Evolutionary conservation across 805 yeast genomes (phyloP).

Genomic region (Pichia pseudocactophila): DNA sequence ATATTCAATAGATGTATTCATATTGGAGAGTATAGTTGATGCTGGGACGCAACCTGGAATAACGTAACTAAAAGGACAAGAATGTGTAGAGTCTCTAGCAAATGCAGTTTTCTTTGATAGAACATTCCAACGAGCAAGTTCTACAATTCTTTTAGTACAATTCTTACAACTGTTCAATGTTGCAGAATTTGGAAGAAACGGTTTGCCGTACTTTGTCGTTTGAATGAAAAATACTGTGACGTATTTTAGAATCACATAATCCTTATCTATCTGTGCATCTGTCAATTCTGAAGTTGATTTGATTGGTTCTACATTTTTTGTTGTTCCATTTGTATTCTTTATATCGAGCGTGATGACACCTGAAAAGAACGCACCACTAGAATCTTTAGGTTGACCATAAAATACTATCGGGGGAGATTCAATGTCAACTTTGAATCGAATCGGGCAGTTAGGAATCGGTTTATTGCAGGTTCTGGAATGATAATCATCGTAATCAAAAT

Average conservation of each 20-base stretch:
- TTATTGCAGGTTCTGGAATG: slow-evolving; percentile 22
- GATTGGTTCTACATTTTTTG: slow-evolving; percentile 13
- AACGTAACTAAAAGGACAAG: slow-evolving; percentile 85
- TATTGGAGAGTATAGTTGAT: slow-evolving; percentile 52
- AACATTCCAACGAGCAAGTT: slow-evolving; percentile 84
- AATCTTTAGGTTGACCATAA: slow-evolving; percentile 69
- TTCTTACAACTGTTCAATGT: slow-evolving; percentile 44
- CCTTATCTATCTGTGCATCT: slow-evolving; percentile 17
- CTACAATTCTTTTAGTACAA: slow-evolving; percentile 48
- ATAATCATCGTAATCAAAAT: slow-evolving; percentile 15
- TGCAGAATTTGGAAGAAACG: slow-evolving; percentile 49
- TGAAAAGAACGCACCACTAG: slow-evolving; percentile 77
- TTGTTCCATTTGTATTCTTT: neutral
- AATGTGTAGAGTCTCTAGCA: slow-evolving; percentile 56
- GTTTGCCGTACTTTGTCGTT: slow-evolving; percentile 53
- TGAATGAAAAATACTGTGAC: slow-evolving; percentile 69
- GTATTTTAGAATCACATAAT: slow-evolving; percentile 41
- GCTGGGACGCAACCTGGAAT: slow-evolving; percentile 87
- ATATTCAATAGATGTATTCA: slow-evolving; percentile 52
- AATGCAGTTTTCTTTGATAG: slow-evolving; percentile 50
- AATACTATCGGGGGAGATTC: slow-evolving; percentile 90
- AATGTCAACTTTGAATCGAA: slow-evolving; percentile 45
- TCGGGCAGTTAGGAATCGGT: slow-evolving; percentile 18
- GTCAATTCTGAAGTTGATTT: slow-evolving; percentile 19
- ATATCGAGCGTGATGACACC: slow-evolving; percentile 65